A percentile compares a stretch with the other conserved stretches of the same genome.
phyloP scores from a whole-genome alignment of 116 monocot genomes.

The Phalaenopsis hybrid region DNA sequence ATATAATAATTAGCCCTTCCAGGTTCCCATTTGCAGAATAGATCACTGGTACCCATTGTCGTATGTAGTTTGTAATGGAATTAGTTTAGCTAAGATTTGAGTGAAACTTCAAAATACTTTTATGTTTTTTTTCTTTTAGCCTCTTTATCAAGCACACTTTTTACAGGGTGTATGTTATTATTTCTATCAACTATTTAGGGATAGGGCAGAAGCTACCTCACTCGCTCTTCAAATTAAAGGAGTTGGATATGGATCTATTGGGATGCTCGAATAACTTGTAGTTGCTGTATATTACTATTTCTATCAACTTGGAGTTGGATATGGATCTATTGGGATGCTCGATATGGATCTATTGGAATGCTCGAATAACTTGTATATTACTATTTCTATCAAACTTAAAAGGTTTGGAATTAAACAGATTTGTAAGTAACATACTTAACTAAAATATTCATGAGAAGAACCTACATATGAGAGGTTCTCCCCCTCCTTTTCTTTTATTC shows the following conservation, averaged over 20 bases:
- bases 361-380: too few relatives aligned
- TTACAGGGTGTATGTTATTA: conserved; percentile 92
- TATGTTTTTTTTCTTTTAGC: not conserved
- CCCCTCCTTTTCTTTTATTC: too few relatives aligned
- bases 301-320: too few relatives aligned
- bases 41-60: not conserved
- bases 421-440: too few relatives aligned
- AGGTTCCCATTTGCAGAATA: not conserved
- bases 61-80: not conserved
- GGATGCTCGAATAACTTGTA: conserved; percentile 73
- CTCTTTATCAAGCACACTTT: conserved; percentile 3
- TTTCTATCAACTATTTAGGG: conserved; percentile 94
- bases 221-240: conserved; percentile 55
- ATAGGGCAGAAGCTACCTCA: conserved; percentile 64
- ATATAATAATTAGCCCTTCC: not conserved
- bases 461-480: too few relatives aligned
- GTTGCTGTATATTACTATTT: conserved; percentile 41
- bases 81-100: not conserved
- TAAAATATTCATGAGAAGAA: too few relatives aligned
- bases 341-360: too few relatives aligned
- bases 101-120: not conserved
- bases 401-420: too few relatives aligned
- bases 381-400: too few relatives aligned
- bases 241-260: conserved; percentile 88
- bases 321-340: too few relatives aligned